Evolutionary conservation across 2,329 filamentous ascomycete species (phyloP).

Genomic region (Diaporthe batatas): DNA sequence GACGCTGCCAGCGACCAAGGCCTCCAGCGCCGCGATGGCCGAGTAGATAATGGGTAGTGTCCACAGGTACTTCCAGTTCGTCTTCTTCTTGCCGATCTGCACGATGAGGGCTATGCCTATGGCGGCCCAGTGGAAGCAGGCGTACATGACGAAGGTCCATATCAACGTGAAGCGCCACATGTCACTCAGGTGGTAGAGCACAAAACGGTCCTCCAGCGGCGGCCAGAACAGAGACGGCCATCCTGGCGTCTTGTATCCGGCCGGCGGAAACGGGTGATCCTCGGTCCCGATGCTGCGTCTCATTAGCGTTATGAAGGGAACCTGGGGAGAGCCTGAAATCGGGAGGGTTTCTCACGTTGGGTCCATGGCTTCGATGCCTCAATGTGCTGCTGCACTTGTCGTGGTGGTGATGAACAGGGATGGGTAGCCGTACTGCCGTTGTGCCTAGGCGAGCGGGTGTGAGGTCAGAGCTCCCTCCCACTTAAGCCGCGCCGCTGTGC

Average conservation of each 20-base stretch:
- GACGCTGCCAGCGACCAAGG: conserved; percentile 82
- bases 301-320: not conserved
- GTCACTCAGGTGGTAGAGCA: conserved; percentile 80
- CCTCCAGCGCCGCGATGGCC: conserved; percentile 80
- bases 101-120: conserved; percentile 79
- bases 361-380: conserved; percentile 24
- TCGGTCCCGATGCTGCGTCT: conserved; percentile 37
- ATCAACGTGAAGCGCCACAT: conserved; percentile 89
- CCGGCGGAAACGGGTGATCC: conserved; percentile 54
- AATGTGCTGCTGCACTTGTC: not conserved
- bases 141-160: conserved; percentile 88
- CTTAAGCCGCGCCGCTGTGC: not conserved
- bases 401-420: conserved; percentile 33
- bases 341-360: conserved; percentile 10
- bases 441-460: not conserved
- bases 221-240: conserved; percentile 90
- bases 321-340: too few relatives aligned
- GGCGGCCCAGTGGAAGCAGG: conserved; percentile 79
- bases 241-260: conserved; percentile 74
- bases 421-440: not conserved
- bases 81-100: conserved; percentile 71
- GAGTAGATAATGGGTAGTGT: conserved; percentile 78
- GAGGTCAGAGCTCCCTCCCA: conserved; percentile 31
- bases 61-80: conserved; percentile 75
- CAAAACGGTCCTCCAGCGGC: conserved; percentile 63